Conservation (phyloP, 1,139 yeast species). For the Meyerozyma elateridarum region DNA sequence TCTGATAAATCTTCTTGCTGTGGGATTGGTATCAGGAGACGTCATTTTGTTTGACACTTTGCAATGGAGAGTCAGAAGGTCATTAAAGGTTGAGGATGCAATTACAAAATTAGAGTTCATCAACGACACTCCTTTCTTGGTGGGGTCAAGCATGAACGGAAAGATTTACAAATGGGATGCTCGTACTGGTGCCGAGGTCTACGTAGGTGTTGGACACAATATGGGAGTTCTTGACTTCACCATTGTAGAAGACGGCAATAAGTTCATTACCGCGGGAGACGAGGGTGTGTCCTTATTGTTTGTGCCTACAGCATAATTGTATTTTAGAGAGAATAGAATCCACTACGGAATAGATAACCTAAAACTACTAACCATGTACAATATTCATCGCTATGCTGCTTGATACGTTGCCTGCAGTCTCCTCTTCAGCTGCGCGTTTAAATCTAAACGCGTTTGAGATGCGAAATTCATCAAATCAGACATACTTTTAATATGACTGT, state of each 20-base stretch:
- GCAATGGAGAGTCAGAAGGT: constrained; percentile 81
- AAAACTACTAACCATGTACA: too few species aligned
- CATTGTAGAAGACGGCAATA: constrained; percentile 54
- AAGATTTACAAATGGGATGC: constrained; percentile 83
- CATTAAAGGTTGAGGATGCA: constrained; percentile 69
- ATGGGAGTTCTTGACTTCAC: constrained; percentile 90
- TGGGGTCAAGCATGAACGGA: constrained; percentile 83
- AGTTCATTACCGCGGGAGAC: constrained; percentile 92
- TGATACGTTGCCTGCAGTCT: too few species aligned
- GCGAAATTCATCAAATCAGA: too few species aligned
- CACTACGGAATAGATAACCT: too few species aligned
- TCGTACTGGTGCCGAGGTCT: constrained; percentile 71
- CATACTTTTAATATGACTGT: too few species aligned
- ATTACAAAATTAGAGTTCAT: constrained; percentile 76
- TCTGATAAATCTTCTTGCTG: constrained; percentile 59
- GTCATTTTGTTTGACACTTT: constrained; percentile 74
- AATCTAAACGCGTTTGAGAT: too few species aligned
- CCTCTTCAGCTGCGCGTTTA: too few species aligned
- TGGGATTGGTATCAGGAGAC: constrained; percentile 88
- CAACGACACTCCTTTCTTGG: constrained; percentile 48
- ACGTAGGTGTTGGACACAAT: constrained; percentile 85
- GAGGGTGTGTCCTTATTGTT: constrained; percentile 89
- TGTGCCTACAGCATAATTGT: constrained; percentile 2
- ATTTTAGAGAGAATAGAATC: background rate
- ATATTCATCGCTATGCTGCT: too few species aligned